These are phyloP conservation scores for Eustoma russellianum DNA, from an alignment of 257 asterid species.

Conservation along the genomic window DNA sequence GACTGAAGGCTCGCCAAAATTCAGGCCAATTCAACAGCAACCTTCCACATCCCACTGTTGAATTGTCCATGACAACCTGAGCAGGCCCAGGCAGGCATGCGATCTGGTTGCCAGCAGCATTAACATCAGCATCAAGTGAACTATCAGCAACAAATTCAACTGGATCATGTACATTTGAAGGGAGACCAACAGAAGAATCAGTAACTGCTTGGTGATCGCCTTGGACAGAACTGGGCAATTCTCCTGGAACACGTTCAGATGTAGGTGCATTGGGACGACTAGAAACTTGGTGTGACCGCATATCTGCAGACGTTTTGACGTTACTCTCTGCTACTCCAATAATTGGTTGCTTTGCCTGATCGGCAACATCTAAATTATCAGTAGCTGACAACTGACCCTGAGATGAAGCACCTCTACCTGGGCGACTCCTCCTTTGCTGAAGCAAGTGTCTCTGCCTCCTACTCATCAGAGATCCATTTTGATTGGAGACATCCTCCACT, in stretches of 20 bases:
- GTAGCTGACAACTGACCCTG: slow-evolving; percentile 40
- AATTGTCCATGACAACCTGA: slow-evolving; percentile 83
- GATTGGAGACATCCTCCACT: slow-evolving; percentile 52
- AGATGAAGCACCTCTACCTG: slow-evolving; percentile 52
- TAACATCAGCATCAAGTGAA: slow-evolving; percentile 37
- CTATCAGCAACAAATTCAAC: slow-evolving; percentile 36
- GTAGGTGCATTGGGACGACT: slow-evolving; percentile 30
- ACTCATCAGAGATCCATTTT: slow-evolving; percentile 73
- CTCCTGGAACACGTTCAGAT: slow-evolving; percentile 35
- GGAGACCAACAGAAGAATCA: slow-evolving; percentile 34
- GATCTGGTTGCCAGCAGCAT: slow-evolving; percentile 35
- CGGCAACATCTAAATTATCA: slow-evolving; percentile 40
- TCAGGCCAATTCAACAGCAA: slow-evolving; percentile 94
- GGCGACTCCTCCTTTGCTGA: slow-evolving; percentile 73
- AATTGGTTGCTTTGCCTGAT: slow-evolving; percentile 37
- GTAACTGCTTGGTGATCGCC: slow-evolving; percentile 33
- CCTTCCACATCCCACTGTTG: slow-evolving; percentile 92
- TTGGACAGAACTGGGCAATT: slow-evolving; percentile 33
- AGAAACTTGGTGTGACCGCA: slow-evolving; percentile 32
- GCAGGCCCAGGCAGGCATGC: slow-evolving; percentile 85
- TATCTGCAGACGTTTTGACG: slow-evolving; percentile 35
- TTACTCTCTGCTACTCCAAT: slow-evolving; percentile 40
- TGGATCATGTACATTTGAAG: slow-evolving; percentile 27
- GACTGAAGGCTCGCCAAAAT: slow-evolving; percentile 92
- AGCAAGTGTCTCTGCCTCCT: slow-evolving; percentile 83